Evolutionary conservation across 331 rosid species (phyloP).

Genomic region (Malus hybrid): DNA sequence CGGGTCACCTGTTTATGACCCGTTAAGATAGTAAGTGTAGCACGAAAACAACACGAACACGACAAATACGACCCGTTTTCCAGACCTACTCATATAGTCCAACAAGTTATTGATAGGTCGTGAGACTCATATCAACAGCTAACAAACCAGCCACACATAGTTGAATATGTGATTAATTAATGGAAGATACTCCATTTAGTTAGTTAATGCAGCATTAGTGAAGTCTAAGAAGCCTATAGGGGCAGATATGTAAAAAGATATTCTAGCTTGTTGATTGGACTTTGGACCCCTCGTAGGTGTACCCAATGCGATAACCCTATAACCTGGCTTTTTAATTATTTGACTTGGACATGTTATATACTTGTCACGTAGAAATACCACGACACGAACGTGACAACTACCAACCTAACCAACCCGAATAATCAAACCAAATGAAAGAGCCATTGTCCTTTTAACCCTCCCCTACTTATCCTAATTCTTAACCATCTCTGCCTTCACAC

Average conservation of each 20-base stretch:
- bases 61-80: no score
- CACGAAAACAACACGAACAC: no score
- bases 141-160: no score
- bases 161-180: no score
- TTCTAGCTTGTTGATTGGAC: background rate
- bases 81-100: no score
- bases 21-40: no score
- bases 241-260: background rate
- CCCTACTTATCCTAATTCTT: background rate
- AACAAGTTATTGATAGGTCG: no score
- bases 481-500: slow-evolving; percentile 15
- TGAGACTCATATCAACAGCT: no score
- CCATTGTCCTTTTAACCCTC: slow-evolving; percentile 27
- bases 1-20: fast-evolving
- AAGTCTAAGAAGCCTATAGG: background rate
- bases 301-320: background rate
- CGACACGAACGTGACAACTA: slow-evolving; percentile 68
- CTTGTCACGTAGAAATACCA: slow-evolving; percentile 24
- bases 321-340: background rate
- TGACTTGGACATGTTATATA: background rate
- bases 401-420: slow-evolving; percentile 57
- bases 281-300: background rate
- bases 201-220: no score
- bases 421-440: slow-evolving; percentile 43
- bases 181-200: no score